Evolutionary conservation across 2,329 filamentous ascomycete genomes (phyloP), one percentile per base, ranked within the genome.

Genomic region (Chrysoporthe deuterocubensis): DNA sequence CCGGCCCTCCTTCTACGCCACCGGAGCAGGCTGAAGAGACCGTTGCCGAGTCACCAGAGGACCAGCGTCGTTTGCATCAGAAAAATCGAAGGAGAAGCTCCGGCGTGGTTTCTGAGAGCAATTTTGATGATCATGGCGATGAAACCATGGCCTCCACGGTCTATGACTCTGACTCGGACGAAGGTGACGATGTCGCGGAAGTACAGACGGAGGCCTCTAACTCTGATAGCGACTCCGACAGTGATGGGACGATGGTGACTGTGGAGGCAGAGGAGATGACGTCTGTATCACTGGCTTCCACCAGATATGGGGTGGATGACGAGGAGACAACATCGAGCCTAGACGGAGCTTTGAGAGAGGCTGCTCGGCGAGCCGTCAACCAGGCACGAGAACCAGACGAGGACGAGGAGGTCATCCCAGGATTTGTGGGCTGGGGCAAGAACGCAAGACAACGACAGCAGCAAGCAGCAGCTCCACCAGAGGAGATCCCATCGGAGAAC

Each of bases 171-270:
- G 87, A 89, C 72, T 87, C 86, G 3, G 87, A 90, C 71, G 79
- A 81, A 66, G 85, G 82, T 32, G 86, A 87, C 72, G 84, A 80
- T 14, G 79, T 87, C 1, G 83, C 84, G 26, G 86, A 88, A 69
- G 80, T 85, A n/a, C 82, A 84, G 6, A 85, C 85, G 54, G 82
- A 84, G 32, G 78, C 77, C 64, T 81, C 79, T 1, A 79, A 78
- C 65, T 81, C 79, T 37, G 83, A 83, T 46, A 83, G 82, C 58
- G 81, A 82, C 61, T 86, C 85, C 9, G 86, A 91, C 70, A 90
- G 90, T 62, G 91, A 92, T 71, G 91, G 89, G 42, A 94, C 92
- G 0, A 90, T 92, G 78, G 93, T 94, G 89, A 95, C 90, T 46
- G 82, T 97, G 57, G 92, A 95, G 69, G 84, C 92, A 21, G 92